A percentile compares a stretch with the other conserved stretches of the same genome.
These are phyloP conservation scores for Aspergillus unguis DNA, from an alignment of 2,329 filamentous ascomycete species.

Conservation along the genomic window DNA sequence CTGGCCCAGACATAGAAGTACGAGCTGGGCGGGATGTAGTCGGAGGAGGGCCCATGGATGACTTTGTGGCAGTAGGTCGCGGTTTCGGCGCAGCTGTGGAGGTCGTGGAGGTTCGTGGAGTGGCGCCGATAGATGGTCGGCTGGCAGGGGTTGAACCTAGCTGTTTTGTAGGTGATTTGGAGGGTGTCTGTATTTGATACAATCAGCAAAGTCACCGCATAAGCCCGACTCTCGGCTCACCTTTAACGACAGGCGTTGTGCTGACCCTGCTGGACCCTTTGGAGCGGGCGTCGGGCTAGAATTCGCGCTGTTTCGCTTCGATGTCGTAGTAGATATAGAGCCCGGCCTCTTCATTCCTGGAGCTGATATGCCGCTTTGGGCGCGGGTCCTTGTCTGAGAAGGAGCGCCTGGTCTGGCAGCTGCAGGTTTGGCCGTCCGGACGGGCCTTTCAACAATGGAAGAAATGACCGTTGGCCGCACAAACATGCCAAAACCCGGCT, in stretches of 20 bases:
- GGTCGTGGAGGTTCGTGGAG: constrained; percentile 56
- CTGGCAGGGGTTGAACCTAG: constrained; percentile 57
- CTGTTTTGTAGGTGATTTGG: constrained; percentile 77
- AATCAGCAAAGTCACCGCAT: constrained; percentile 5
- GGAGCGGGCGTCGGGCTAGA: constrained; percentile 69
- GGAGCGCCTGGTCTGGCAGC: constrained; percentile 23
- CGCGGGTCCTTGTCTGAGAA: constrained; percentile 34
- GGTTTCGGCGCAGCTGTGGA: constrained; percentile 48
- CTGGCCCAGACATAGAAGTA: constrained; percentile 36
- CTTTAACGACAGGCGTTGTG: constrained; percentile 36
- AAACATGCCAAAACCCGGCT: constrained; percentile 74
- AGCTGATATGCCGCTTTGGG: constrained; percentile 38
- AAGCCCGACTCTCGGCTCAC: constrained; percentile 23
- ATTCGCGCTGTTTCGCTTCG: constrained; percentile 67
- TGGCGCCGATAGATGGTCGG: constrained; percentile 39
- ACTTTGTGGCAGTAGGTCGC: constrained; percentile 55
- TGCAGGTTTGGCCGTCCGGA: constrained; percentile 39
- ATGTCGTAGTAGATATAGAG: constrained; percentile 52
- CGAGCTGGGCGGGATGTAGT: constrained; percentile 37
- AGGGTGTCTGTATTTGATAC: constrained; percentile 58
- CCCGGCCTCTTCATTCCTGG: constrained; percentile 43
- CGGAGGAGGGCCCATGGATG: constrained; percentile 66
- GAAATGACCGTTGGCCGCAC: constrained; percentile 69
- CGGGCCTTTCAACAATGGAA: constrained; percentile 44
- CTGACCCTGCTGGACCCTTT: constrained; percentile 44